Base-by-base conservation (phyloP, 2,329 filamentous ascomycete species). In the Pyricularia sp. region DNA sequence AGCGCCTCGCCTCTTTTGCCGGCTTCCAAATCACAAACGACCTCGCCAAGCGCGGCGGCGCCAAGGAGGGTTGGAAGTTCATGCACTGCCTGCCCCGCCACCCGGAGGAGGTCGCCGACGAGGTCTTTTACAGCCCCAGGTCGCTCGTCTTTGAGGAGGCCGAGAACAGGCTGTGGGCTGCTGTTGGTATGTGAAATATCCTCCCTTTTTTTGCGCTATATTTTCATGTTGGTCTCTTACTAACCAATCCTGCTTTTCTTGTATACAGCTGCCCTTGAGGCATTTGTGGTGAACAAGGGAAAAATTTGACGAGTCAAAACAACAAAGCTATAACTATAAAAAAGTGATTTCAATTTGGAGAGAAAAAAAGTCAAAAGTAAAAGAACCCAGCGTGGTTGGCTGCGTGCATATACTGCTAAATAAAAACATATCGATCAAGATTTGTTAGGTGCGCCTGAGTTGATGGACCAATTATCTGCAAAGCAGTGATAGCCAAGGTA, bases 21-120 rank as follows among this genome's bases (percentile, higher is more conserved):
- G 93, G 93, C 16, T 99, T 93, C 77, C 93, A 97, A 75, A 89
- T 99, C 72, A 97, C 93, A 2, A 84, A 87, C 62, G 90, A 94
- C 59, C 80, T 99, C 69, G 93, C 92, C 1, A 84, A 88, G 76
- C 83, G 87, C 62, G 93, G 92, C 59, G 93, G 91, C 24, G 94
- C 94, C 57, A 96, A 94, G 75, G 81, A 88, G 16, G 84, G 84
- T 68, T 99, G 94, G 94, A 92, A 91, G 76, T 99, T 99, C 75
- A 97, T 99, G 94, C 94, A 99, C 79, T 99, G 94, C 75, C 78
- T 99, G 66, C 94, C 94, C 16, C 85, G 94, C 68, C 93, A 99
- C 73, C 84, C 85, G 0, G 93, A 99, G 75, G 94, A 99, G 78
- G 94, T 99, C 40, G 86, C 84, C 66, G 93, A 99, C 72, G 92